Base-by-base conservation (phyloP, 2,329 filamentous ascomycete genomes). In the Colletotrichum sp. region DNA sequence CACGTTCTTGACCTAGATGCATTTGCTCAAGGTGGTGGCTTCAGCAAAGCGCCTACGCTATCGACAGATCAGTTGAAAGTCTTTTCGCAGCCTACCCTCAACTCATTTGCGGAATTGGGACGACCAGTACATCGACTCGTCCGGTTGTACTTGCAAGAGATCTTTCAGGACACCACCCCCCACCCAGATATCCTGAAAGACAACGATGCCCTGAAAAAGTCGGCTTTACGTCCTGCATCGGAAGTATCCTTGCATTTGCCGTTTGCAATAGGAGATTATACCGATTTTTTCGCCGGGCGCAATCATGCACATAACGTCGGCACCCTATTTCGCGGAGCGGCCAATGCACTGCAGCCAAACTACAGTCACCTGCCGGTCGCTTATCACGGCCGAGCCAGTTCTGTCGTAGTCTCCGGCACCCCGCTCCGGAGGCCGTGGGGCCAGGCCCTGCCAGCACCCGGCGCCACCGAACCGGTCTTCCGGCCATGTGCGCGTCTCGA, bases 201-300 rank as follows among this genome's bases (percentile, higher is more conserved):
- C 5, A 75, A 78, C 12, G 39, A 58, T 2, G 34, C 39, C 5
- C 48, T 77, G 18, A 56, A 43, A 8, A 65, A 61, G 10, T n/a
- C 30, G 16, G 68, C 71, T n/a, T 43, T 78, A 12, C 25, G 60
- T 6, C 71, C 66, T 36, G n/a, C n/a, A 5, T 71, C 68, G 39
- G 87, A 88, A 12, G 89, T 92, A 56, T 88, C 87, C 70, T 91
- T 88, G 78, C 93, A 95, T 78, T 80, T 95, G 3, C 94, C 94
- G 2, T 90, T 95, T 88, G 87, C 89, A 68, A 94, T 95, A 80
- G 92, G 93, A 52, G 94, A 95, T 81, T 95, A 95, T 81, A 94
- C 93, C 9, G 94, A 95, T 82, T 95, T 95, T 86, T 95, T 93
- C 80, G 93, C 92, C 10, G 94, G 94, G n/a, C 83, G 91, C 77